Evolutionary conservation across 176 grass and related monocot genomes (phyloP), one percentile per base, ranked within the genome.

Genomic region (Elymus sibiricus): DNA sequence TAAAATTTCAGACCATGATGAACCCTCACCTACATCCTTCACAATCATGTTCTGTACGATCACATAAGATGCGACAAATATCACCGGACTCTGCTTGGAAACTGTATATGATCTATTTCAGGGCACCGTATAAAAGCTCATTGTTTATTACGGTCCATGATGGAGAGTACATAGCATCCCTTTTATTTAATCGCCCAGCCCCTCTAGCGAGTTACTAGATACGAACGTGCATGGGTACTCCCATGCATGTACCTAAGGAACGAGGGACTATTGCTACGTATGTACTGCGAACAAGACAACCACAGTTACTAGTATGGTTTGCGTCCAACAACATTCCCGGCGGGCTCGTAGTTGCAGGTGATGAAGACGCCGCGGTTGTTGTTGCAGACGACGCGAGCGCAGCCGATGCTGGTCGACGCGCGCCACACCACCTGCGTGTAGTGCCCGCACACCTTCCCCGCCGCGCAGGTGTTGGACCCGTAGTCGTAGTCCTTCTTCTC

Each of bases 341-440:
- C 9, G 32, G 66, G 66, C 4, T 22, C 66, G 66, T 70, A 70
- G 66, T 10, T 70, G 64, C 64, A 66, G 27, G 29, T 66, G 64
- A 66, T 66, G 64, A 66, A 66, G 14, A 66, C 64, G 64, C 28
- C 64, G 64, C 28, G 14, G 14, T 66, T 32, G 62, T 64, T 31
- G 64, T 32, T 66, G 64, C 64, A 66, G 64, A 66, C 64, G 6
- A 66, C 64, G 64, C 64, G 64, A 66, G 64, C 64, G 64, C 28
- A 66, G 14, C 64, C 64, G 64, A 66, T 66, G 64, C 14, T 66
- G 14, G 64, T 66, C 6, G 64, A 8, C 0, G 12, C 14, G 7
- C 64, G 64, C 64, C 91, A 90, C 70, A 90, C 88, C 25, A 93
- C 80, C 85, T 88, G 85, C 5, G 80, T 92, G 84, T 90, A 90